Conservation (phyloP, 1,139 yeast species). For the Diutina catenulata region DNA sequence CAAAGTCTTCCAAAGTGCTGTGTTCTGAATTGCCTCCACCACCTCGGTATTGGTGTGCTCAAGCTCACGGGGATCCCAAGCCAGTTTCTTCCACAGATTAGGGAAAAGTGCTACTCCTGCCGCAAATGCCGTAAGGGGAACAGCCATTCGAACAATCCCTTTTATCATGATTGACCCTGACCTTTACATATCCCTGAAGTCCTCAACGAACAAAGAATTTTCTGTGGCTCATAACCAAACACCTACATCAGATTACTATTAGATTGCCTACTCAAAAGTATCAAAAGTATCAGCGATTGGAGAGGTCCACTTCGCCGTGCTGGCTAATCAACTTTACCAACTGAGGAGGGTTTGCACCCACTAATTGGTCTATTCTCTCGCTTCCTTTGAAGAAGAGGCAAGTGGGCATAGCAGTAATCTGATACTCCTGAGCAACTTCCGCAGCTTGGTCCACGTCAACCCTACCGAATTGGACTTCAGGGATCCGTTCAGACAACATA, state of each 20-base stretch:
- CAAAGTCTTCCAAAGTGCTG: constrained; percentile 21
- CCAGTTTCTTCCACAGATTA: constrained; percentile 21
- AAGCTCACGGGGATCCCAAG: constrained; percentile 13
- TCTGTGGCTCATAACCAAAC: too few species aligned
- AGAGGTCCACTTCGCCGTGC: constrained; percentile 15
- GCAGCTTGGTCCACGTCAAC: constrained; percentile 4
- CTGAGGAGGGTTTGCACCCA: constrained; percentile 2
- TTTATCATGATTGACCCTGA: constrained; percentile 2
- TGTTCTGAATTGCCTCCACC: constrained; percentile 18
- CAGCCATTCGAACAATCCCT: constrained; percentile 9
- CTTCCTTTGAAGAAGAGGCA: background rate
- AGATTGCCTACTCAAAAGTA: too few species aligned
- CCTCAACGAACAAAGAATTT: too few species aligned
- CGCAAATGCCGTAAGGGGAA: constrained; percentile 33
- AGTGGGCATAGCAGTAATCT: constrained; percentile 6
- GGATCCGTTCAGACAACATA: constrained; percentile 24
- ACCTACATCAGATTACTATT: too few species aligned
- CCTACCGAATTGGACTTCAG: background rate
- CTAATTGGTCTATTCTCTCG: background rate
- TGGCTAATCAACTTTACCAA: constrained; percentile 14
- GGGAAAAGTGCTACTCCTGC: constrained; percentile 37
- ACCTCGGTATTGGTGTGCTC: constrained; percentile 22
- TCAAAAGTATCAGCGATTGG: too few species aligned
- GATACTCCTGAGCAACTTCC: constrained; percentile 4
- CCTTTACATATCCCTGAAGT: too few species aligned